Percentiles rank a stretch among this genome's conserved stretches.
Evolutionary conservation across 306 rosid genomes (phyloP).

Genomic region (Vicia faba): DNA sequence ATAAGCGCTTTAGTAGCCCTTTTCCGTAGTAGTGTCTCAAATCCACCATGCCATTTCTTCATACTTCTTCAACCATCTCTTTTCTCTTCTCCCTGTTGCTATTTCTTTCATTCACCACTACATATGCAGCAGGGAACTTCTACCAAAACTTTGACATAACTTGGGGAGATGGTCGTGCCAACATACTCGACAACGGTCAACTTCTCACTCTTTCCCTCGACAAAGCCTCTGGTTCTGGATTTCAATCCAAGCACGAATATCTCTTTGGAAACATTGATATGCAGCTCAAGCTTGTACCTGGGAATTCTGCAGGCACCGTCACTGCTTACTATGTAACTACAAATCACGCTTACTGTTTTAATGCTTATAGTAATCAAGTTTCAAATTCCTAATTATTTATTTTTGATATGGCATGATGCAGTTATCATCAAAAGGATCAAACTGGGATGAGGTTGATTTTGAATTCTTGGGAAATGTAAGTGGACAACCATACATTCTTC

Average conservation of each 20-base stretch:
- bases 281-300: constrained; percentile 70
- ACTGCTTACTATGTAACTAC: constrained; percentile 73
- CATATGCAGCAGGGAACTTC: constrained; percentile 40
- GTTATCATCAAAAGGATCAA: constrained; percentile 66
- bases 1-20: too few species aligned
- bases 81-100: neutral
- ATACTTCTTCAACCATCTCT: neutral
- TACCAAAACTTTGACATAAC: constrained; percentile 47
- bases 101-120: constrained; percentile 9
- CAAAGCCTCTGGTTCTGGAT: constrained; percentile 59
- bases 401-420: neutral
- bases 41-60: constrained; percentile 35
- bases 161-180: constrained; percentile 66
- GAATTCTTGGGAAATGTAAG: constrained; percentile 77
- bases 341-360: neutral
- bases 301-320: constrained; percentile 78
- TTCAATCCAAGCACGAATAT: constrained; percentile 59
- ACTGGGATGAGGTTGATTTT: constrained; percentile 77
- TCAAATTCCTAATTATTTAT: neutral
- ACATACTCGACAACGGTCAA: constrained; percentile 47
- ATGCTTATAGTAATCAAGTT: neutral
- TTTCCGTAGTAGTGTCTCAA: too few species aligned
- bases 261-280: constrained; percentile 63
- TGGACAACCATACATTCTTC: constrained; percentile 74
- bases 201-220: constrained; percentile 62